Evolutionary conservation across 805 yeast genomes (phyloP).

Genomic region (Wickerhamiella australiensis): DNA sequence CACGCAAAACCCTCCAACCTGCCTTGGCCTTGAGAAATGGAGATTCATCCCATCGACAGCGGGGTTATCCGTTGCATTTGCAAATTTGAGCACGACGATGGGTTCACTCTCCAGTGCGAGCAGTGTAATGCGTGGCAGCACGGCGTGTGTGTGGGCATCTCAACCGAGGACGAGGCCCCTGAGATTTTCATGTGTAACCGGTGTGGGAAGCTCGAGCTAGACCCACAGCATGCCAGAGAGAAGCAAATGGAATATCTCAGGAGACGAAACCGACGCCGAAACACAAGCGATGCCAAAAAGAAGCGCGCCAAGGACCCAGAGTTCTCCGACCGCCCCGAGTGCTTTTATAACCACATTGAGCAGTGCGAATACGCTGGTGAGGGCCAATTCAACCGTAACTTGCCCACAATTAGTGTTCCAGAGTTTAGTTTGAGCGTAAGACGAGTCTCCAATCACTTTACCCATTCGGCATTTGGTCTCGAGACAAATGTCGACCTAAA

Average conservation of each 20-base stretch:
- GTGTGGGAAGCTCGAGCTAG: conserved; percentile 38
- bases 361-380: not conserved
- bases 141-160: conserved; percentile 83
- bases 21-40: not conserved
- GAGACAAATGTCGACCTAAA: conserved; percentile 35
- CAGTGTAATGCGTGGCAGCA: conserved; percentile 95
- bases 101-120: conserved; percentile 93
- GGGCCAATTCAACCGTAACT: not conserved
- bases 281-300: not conserved
- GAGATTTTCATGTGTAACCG: conserved; percentile 69
- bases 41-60: conserved; percentile 38
- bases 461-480: conserved; percentile 41
- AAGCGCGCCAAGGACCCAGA: not conserved
- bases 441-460: conserved; percentile 2
- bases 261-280: not conserved
- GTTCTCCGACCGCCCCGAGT: conserved; percentile 5
- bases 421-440: not conserved
- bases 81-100: conserved; percentile 81
- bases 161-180: conserved; percentile 61
- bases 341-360: conserved; percentile 8
- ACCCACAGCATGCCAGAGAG: conserved; percentile 1
- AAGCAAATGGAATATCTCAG: conserved; percentile 4
- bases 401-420: not conserved
- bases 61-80: conserved; percentile 86
- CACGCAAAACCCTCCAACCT: not conserved